Conservation (phyloP, 805 yeast species). For the Yamadazyma paraphyllophila region DNA sequence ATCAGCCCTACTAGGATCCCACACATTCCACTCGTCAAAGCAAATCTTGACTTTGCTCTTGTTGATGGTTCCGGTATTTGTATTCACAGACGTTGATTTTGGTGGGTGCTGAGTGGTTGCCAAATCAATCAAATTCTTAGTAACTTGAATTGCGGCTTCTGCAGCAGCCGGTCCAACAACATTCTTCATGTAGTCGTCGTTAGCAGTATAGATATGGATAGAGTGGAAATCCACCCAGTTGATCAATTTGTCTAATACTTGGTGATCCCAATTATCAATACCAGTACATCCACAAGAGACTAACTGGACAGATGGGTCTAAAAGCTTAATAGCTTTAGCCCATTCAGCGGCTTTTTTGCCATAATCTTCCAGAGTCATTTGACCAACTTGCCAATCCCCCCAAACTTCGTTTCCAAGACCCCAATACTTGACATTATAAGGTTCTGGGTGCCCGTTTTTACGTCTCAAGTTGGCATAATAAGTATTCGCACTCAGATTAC, state of each 20-base stretch:
- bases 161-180: slow-evolving; percentile 29
- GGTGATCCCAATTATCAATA: slow-evolving; percentile 26
- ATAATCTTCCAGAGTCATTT: slow-evolving; percentile 26
- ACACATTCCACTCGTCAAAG: slow-evolving; percentile 38
- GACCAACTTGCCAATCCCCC: slow-evolving; percentile 38
- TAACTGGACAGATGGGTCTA: slow-evolving; percentile 25
- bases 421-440: slow-evolving; percentile 35
- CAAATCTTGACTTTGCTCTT: slow-evolving; percentile 22
- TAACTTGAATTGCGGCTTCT: slow-evolving; percentile 27
- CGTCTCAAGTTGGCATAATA: slow-evolving; percentile 33
- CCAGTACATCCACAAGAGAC: slow-evolving; percentile 32
- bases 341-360: slow-evolving; percentile 27
- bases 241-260: slow-evolving; percentile 22
- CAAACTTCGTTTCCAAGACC: slow-evolving; percentile 35
- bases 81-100: slow-evolving; percentile 10
- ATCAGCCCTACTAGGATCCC: slow-evolving; percentile 31
- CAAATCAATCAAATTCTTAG: slow-evolving; percentile 24
- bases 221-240: slow-evolving; percentile 27
- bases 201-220: slow-evolving; percentile 29
- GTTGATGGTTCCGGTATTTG: slow-evolving; percentile 1
- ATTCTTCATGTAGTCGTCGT: slow-evolving; percentile 23
- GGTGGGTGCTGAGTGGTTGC: slow-evolving; percentile 22
- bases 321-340: slow-evolving; percentile 32
- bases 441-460: slow-evolving; percentile 30
- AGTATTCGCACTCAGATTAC: slow-evolving; percentile 28